Percentiles rank a stretch among this genome's conserved stretches.
phyloP scores from a whole-genome alignment of 2,329 filamentous ascomycete genomes.

The Fusarium subglutinans region DNA sequence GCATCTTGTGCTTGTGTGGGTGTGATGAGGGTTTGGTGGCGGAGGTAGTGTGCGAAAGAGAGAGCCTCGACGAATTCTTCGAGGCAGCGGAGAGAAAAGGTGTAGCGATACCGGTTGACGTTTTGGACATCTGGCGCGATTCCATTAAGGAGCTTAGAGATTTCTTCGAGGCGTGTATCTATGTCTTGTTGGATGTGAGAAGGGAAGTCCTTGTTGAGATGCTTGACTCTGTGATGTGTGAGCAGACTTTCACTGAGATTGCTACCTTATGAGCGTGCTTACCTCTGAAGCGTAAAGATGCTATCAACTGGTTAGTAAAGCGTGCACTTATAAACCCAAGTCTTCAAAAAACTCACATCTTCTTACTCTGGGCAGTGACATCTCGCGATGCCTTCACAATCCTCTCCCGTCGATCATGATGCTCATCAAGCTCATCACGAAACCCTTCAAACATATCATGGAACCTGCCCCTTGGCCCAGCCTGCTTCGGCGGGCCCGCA shows the following conservation, averaged over 20 bases:
- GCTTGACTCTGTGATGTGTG: slow-evolving; percentile 66
- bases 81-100: slow-evolving; percentile 80
- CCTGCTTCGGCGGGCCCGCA: slow-evolving; percentile 37
- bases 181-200: slow-evolving; percentile 75
- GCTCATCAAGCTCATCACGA: slow-evolving; percentile 88
- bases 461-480: slow-evolving; percentile 55
- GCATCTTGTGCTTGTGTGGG: slow-evolving; percentile 65
- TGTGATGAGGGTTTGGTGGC: slow-evolving; percentile 77
- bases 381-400: slow-evolving; percentile 92
- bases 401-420: slow-evolving; percentile 90
- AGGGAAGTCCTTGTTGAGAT: slow-evolving; percentile 70
- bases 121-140: slow-evolving; percentile 79
- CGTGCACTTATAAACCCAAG: not conserved
- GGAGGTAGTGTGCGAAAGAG: slow-evolving; percentile 88
- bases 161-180: slow-evolving; percentile 73
- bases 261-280: not conserved
- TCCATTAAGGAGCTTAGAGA: slow-evolving; percentile 71
- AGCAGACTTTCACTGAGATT: slow-evolving; percentile 6
- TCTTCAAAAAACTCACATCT: slow-evolving; percentile 72
- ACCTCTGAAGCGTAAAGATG: slow-evolving; percentile 54
- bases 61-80: slow-evolving; percentile 96
- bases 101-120: slow-evolving; percentile 85
- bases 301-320: slow-evolving; percentile 34
- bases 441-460: slow-evolving; percentile 86
- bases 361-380: slow-evolving; percentile 94